A percentile compares a stretch with the other conserved stretches of the same genome.
Conservation (phyloP, 441 rosid genomes). For the Cnidoscolus chayamansa region DNA sequence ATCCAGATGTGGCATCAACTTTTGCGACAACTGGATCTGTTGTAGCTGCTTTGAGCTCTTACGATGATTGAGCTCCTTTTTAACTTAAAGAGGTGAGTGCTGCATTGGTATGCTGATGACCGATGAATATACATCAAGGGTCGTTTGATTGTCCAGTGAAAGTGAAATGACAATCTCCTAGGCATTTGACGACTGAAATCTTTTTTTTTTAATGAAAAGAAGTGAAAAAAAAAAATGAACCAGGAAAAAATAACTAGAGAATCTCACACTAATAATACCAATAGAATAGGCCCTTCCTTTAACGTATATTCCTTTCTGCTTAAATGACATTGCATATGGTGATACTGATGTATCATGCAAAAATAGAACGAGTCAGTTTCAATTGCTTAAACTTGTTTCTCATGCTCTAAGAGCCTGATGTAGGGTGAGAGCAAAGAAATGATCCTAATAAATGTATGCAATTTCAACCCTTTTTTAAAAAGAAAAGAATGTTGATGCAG, state of each 20-base stretch:
- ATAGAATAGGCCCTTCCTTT: background rate
- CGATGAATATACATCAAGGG: background rate
- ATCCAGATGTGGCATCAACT: slow-evolving; percentile 72
- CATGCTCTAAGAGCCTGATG: background rate
- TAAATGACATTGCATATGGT: background rate
- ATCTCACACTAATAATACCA: background rate
- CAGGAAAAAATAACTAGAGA: background rate
- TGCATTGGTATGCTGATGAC: background rate
- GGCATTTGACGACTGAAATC: background rate
- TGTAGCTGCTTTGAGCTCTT: slow-evolving; percentile 78
- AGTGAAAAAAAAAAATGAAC: background rate
- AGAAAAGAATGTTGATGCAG: background rate
- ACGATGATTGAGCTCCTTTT: slow-evolving; percentile 42
- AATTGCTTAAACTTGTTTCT: background rate
- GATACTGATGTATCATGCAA: background rate
- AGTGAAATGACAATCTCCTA: background rate
- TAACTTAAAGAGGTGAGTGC: slow-evolving; percentile 33
- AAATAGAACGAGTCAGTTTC: background rate
- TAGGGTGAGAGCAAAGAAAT: background rate
- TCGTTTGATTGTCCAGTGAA: background rate
- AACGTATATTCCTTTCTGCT: background rate
- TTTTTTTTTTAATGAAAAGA: background rate
- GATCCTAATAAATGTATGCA: background rate
- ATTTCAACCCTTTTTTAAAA: background rate
- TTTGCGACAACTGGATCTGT: slow-evolving; percentile 78